phyloP scores from a whole-genome alignment of 371 early-diverging fungal species.

The Rhizopus stolonifer region DNA sequence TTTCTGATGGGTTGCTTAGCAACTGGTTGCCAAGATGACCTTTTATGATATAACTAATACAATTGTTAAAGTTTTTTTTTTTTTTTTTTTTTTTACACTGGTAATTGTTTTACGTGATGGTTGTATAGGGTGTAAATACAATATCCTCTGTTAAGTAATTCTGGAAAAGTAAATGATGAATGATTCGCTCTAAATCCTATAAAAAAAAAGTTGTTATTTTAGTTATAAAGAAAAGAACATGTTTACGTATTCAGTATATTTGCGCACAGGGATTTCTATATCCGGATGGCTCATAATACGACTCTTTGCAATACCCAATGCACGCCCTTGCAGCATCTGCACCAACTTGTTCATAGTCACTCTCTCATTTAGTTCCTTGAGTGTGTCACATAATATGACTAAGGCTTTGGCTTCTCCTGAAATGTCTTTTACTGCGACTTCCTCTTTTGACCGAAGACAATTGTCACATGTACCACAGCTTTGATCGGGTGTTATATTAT shows the following conservation, averaged over 20 bases:
- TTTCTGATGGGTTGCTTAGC: no score
- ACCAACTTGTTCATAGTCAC: conserved; percentile 57
- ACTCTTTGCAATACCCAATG: conserved; percentile 36
- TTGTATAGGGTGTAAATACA: conserved; percentile 20
- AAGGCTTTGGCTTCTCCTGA: conserved; percentile 38
- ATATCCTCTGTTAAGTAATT: conserved; percentile 19
- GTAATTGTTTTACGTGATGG: conserved; percentile 20
- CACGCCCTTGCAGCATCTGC: conserved; percentile 46
- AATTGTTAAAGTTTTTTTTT: no score
- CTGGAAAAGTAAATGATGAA: conserved; percentile 11
- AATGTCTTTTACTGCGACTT: conserved; percentile 34
- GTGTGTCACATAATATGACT: conserved; percentile 40
- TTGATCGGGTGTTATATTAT: conserved; percentile 34
- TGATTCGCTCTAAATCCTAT: conserved; percentile 26
- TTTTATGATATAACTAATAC: not conserved
- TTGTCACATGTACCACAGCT: conserved; percentile 59
- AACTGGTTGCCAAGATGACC: not conserved
- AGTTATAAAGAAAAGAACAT: no score
- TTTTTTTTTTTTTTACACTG: not conserved
- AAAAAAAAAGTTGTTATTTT: no score
- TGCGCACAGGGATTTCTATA: conserved; percentile 33
- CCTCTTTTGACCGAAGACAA: conserved; percentile 27
- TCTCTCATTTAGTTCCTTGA: conserved; percentile 38
- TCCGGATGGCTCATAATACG: conserved; percentile 28
- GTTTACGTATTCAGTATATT: conserved; percentile 30